Base-by-base conservation (phyloP, 1,284 basidiomycete genomes). In the Mycosarcoma mackinlayi region DNA sequence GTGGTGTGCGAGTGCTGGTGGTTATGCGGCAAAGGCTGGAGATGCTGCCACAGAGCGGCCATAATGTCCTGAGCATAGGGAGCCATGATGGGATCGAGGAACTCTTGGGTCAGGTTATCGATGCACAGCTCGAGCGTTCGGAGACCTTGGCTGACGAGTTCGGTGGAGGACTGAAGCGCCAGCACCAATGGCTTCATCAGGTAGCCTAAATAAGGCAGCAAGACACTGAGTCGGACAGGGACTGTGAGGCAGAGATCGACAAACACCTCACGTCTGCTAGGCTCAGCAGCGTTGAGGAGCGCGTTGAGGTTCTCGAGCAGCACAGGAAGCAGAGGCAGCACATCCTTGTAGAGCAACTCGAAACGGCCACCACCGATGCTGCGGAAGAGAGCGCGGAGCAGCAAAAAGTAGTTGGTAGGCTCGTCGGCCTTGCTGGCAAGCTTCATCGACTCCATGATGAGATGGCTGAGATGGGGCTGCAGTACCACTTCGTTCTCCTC, bases 71-170 rank as follows among this genome's bases (percentile, higher is more conserved):
- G 69, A 23, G 75, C 69, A 57, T 81, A 81, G 11, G 93, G 93
- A 65, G 90, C 92, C 80, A 99, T 89, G 2, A 94, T 96, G 0
- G 96, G 97, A 78, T 98, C 96, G 25, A 99, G 87, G 86, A 98
- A 99, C 83, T 98, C 96, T 18, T 94, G 93, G 0, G 94, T 98
- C 23, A 99, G 87, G 80, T 98, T 99, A 86, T 99, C 97, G 81
- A 99, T 97, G 84, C 95, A 98, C n/a, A 99, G 87, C 84, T 99
- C 97, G 60, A 99, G 88, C 0, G 96, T 98, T 6, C 97, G 89
- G 30, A 99, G 86, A 39, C 96, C 96, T 85, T 99, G 96, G 40
- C 93, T 91, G 58, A 98, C 92, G 46, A 98, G 88, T 62, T 99
- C 95, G 4, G 91, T 88, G 35, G 77, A 76, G 6, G 79, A 94